phyloP scores from a whole-genome alignment of 1,284 basidiomycete species.

The Termitomyces sp. region DNA sequence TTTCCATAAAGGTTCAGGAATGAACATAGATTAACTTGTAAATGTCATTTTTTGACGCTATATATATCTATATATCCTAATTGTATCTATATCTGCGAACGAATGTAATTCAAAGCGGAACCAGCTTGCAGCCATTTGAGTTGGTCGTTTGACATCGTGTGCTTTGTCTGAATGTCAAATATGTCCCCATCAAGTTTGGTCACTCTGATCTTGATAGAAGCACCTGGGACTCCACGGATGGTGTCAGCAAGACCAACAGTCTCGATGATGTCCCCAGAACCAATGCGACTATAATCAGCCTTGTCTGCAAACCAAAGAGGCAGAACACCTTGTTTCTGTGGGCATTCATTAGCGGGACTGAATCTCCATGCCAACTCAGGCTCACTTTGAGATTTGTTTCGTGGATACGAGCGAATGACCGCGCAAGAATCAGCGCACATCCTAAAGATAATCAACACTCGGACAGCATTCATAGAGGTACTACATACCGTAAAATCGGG shows the following conservation, averaged over 20 bases:
- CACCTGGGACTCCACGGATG: conserved; percentile 45
- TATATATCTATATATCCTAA: background rate
- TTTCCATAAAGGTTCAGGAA: too few species aligned
- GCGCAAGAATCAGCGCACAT: conserved; percentile 77
- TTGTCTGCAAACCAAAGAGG: conserved; percentile 91
- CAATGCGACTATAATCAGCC: conserved; percentile 77
- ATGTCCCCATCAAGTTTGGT: conserved; percentile 61
- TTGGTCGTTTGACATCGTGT: conserved; percentile 89
- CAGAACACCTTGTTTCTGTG: conserved; percentile 89
- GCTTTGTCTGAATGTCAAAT: conserved; percentile 70
- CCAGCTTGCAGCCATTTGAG: conserved; percentile 83
- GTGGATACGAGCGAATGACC: conserved; percentile 98
- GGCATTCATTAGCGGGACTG: background rate
- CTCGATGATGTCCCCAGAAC: conserved; percentile 71
- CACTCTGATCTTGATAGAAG: conserved; percentile 63
- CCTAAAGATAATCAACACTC: conserved; percentile 37
- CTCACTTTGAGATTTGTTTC: conserved; percentile 92
- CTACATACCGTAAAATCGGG: conserved; percentile 82
- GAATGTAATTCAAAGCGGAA: conserved; percentile 83
- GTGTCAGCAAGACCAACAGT: conserved; percentile 50
- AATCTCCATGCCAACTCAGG: background rate
- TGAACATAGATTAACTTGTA: too few species aligned
- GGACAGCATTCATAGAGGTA: background rate
- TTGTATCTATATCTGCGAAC: conserved; percentile 42
- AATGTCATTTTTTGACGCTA: too few species aligned